A percentile compares a stretch with the other conserved stretches of the same genome.
These are phyloP conservation scores for Gentiana dahurica DNA, from an alignment of 257 asterid species.

Conservation along the genomic window DNA sequence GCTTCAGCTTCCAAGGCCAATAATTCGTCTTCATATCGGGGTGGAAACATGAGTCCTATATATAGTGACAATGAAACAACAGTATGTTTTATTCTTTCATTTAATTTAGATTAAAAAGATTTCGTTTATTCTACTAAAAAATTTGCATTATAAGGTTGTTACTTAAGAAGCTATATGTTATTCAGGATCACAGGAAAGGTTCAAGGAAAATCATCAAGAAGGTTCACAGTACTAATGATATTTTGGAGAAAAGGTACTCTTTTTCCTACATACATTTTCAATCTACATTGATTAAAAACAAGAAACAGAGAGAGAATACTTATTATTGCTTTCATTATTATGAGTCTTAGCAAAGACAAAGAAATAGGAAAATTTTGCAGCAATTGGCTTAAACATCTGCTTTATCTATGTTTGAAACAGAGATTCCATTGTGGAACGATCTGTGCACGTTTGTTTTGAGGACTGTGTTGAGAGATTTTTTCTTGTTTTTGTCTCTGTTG, in stretches of 20 bases:
- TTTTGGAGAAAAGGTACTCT: slow-evolving; percentile 46
- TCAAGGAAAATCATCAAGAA: slow-evolving; percentile 21
- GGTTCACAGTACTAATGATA: slow-evolving; percentile 23
- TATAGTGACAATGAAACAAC: slow-evolving; percentile 41
- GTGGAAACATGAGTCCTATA: slow-evolving; percentile 35
- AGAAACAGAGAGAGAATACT: neutral
- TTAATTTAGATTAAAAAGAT: neutral
- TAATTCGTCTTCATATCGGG: slow-evolving; percentile 30
- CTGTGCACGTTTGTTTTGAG: too few relatives aligned
- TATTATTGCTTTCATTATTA: too few relatives aligned
- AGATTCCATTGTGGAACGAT: too few relatives aligned
- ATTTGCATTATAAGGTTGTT: neutral
- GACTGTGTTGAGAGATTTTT: neutral
- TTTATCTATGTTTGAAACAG: too few relatives aligned
- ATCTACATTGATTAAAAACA: neutral
- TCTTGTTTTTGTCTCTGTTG: slow-evolving; percentile 3
- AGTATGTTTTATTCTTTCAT: slow-evolving; percentile 36
- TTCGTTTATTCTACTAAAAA: neutral
- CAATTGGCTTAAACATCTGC: too few relatives aligned
- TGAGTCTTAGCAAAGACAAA: too few relatives aligned
- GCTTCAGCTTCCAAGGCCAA: slow-evolving; percentile 18
- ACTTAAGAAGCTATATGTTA: slow-evolving; percentile 22
- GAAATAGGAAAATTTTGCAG: neutral
- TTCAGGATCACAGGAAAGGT: slow-evolving; percentile 39
- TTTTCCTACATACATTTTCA: neutral